Percentiles rank a stretch among this genome's conserved stretches.
phyloP scores from a whole-genome alignment of 1,284 basidiomycete genomes.

The Xanthoconium separans region DNA sequence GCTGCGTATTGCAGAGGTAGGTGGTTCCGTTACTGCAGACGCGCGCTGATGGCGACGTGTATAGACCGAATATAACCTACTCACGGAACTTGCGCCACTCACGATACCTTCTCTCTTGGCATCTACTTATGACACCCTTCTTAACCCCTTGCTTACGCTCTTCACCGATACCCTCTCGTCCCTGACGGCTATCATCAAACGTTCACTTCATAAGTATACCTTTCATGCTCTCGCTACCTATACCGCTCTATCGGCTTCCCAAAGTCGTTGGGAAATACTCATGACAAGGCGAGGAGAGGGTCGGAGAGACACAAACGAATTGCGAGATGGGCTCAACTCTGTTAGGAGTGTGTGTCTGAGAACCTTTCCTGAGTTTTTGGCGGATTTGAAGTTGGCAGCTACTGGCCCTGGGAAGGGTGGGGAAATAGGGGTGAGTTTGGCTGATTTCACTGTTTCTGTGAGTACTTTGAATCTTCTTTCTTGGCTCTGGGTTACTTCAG shows the following conservation, averaged over 20 bases:
- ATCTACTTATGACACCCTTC: slow-evolving; percentile 57
- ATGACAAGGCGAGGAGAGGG: slow-evolving; percentile 43
- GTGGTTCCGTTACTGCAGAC: slow-evolving; percentile 16
- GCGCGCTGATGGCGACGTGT: not conserved
- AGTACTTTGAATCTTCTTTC: slow-evolving; percentile 19
- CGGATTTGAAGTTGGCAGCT: slow-evolving; percentile 66
- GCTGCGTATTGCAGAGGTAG: slow-evolving; percentile 60
- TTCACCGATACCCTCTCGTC: slow-evolving; percentile 62
- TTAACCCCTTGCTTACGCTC: slow-evolving; percentile 60
- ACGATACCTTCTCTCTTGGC: slow-evolving; percentile 45
- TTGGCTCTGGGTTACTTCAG: not conserved
- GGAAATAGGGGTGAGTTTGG: slow-evolving; percentile 56
- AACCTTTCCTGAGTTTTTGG: slow-evolving; percentile 78
- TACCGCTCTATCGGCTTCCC: slow-evolving; percentile 50
- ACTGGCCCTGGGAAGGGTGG: slow-evolving; percentile 42
- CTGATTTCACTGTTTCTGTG: slow-evolving; percentile 63
- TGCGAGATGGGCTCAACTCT: slow-evolving; percentile 64
- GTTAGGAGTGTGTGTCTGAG: slow-evolving; percentile 67
- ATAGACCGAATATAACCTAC: slow-evolving; percentile 55
- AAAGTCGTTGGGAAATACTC: slow-evolving; percentile 67
- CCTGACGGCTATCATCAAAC: slow-evolving; percentile 70
- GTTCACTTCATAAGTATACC: slow-evolving; percentile 78
- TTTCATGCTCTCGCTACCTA: slow-evolving; percentile 77
- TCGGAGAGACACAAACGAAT: slow-evolving; percentile 58
- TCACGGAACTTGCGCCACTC: slow-evolving; percentile 62